A percentile compares a stretch with the other conserved stretches of the same genome.
Evolutionary conservation across 78 protist genomes (phyloP).

Genomic region (Polysphondylium violaceum): DNA sequence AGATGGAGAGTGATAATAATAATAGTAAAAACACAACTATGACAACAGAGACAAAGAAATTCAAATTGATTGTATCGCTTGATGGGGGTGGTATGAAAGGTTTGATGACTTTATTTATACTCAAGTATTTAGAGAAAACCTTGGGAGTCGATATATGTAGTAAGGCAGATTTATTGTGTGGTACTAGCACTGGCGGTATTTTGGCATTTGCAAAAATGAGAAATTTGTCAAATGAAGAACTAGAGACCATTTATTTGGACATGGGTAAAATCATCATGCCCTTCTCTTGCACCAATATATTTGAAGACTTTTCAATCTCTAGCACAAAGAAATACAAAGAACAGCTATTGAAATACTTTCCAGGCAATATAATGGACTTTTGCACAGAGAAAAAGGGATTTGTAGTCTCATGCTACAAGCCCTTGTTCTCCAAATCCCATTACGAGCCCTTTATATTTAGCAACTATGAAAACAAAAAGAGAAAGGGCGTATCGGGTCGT

Average conservation of each 20-base stretch:
- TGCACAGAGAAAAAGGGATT: neutral
- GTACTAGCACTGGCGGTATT: slow-evolving; percentile 26
- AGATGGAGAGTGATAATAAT: no score
- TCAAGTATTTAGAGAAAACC: neutral
- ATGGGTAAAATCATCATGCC: slow-evolving; percentile 4
- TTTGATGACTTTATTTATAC: slow-evolving; percentile 4
- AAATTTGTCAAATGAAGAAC: neutral
- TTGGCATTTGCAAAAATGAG: neutral
- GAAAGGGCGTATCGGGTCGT: neutral
- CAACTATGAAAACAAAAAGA: slow-evolving; percentile 20
- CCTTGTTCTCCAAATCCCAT: neutral
- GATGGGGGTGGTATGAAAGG: slow-evolving; percentile 75
- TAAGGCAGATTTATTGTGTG: slow-evolving; percentile 15
- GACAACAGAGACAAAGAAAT: no score
- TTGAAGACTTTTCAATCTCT: slow-evolving; percentile 4
- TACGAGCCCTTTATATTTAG: slow-evolving; percentile 2
- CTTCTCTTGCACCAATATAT: slow-evolving; percentile 5
- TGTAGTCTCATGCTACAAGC: neutral
- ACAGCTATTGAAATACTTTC: neutral
- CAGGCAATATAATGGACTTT: neutral
- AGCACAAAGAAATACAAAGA: neutral
- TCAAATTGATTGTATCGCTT: slow-evolving; percentile 2
- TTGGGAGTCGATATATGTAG: slow-evolving; percentile 1
- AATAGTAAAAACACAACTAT: no score
- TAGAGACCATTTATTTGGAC: neutral